Evolutionary conservation across 2,329 filamentous ascomycete species (phyloP), one percentile per base, ranked within the genome.

Genomic region (Herpotrichia juniperi): DNA sequence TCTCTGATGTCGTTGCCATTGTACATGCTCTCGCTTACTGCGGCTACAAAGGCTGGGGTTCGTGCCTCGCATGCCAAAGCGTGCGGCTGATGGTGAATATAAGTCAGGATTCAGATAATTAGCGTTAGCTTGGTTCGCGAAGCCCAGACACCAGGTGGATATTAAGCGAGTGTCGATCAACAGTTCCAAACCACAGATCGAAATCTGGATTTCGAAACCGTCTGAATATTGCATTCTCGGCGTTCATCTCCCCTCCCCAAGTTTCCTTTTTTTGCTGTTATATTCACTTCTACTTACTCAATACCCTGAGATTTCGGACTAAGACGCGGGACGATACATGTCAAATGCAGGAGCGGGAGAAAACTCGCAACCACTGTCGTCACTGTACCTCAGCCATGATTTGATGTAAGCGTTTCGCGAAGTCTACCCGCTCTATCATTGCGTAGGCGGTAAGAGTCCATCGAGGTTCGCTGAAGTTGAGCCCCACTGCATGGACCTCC

Each of bases 401-500:
- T 24, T 7, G 37, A 10, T n/a, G 21, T 24, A 21, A 14, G 25
- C 11, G 37, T 16, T n/a, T 21, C 37, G 21, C 37, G 19, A 14
- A 11, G 2, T 11, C 10, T 40, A 12, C 37, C 16, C 42, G 24
- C 25, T 46, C 24, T 28, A 2, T 26, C 21, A 53, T 53, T 35
- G 42, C 50, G 50, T 56, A 44, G 50, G 50, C 50, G 50, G 46
- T 48, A 56, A 40, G n/a, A 7, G 14, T 8, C 34, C 28, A 49
- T 25, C 7, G 42, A 30, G 34, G 39, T 26, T 5, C 26, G 6
- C 19, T 40, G 24, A 16, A 34, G 24, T 30, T 46, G 42, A 51
- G 54, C 51, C 51, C 54, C 51, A 54, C 54, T 48, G 34, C 14
- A 14, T 30, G 21, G 37, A 45, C 49, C 44, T 40, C 43, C 30